Conservation (phyloP, 495 filamentous ascomycete genomes). For the Talaromyces borbonicus region DNA sequence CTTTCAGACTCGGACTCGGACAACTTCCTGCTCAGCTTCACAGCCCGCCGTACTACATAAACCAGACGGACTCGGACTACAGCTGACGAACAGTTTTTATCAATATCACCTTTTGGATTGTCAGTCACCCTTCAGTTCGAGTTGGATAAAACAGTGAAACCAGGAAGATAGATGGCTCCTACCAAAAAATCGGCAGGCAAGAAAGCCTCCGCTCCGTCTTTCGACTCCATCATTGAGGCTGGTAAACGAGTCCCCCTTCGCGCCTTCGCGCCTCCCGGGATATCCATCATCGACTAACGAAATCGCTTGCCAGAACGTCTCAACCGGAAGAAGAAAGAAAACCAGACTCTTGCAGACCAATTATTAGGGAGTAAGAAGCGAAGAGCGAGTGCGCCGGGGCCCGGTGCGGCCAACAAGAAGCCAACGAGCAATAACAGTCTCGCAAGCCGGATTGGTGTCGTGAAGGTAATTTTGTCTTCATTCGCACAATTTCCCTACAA, state of each 20-base stretch:
- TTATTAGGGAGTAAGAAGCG: slow-evolving; percentile 55
- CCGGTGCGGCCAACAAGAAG: slow-evolving; percentile 34
- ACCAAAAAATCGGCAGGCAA: slow-evolving; percentile 8
- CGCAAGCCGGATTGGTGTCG: slow-evolving; percentile 65
- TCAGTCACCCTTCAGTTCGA: too few species aligned
- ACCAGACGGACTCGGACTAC: too few species aligned
- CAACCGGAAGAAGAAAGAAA: slow-evolving; percentile 62
- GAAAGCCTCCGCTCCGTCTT: slow-evolving; percentile 5
- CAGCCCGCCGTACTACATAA: too few species aligned
- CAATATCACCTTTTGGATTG: too few species aligned
- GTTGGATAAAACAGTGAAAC: too few species aligned
- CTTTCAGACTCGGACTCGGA: too few species aligned
- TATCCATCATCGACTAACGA: neutral
- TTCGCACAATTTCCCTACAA: neutral
- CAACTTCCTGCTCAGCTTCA: too few species aligned
- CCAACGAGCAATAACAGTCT: slow-evolving; percentile 44
- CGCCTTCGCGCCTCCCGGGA: neutral
- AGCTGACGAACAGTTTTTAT: too few species aligned
- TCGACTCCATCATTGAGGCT: slow-evolving; percentile 8
- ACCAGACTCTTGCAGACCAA: slow-evolving; percentile 59
- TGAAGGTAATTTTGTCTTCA: slow-evolving; percentile 44
- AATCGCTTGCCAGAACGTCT: slow-evolving; percentile 4
- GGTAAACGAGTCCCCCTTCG: slow-evolving; percentile 5
- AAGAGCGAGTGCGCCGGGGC: slow-evolving; percentile 45
- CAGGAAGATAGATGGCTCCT: too few species aligned